phyloP scores from a whole-genome alignment of 106 monocot species.

The Dendrobium chrysotoxum region DNA sequence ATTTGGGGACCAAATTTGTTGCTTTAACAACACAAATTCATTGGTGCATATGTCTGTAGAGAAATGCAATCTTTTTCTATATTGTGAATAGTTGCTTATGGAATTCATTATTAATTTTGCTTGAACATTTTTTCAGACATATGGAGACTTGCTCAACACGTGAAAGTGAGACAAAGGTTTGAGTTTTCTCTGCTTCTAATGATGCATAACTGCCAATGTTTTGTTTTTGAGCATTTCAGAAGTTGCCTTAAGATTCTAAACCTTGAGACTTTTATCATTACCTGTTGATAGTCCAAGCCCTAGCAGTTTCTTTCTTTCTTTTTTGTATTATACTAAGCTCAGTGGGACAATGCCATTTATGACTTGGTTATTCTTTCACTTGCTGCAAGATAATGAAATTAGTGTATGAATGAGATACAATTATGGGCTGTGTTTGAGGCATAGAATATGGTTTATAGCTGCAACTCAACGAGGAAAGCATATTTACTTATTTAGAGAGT shows the following conservation, averaged over 20 bases:
- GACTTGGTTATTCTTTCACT: not conserved
- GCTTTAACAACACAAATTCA: not conserved
- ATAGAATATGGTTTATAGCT: not conserved
- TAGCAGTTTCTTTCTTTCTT: not conserved
- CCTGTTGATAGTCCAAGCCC: not conserved
- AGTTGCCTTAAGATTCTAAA: not conserved
- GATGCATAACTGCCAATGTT: not conserved
- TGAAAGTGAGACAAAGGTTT: slow-evolving; percentile 43
- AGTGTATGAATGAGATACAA: not conserved
- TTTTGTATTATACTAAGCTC: not conserved
- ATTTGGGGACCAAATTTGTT: not conserved
- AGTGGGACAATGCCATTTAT: not conserved
- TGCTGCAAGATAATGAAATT: not conserved
- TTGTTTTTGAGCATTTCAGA: not conserved
- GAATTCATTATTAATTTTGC: not conserved
- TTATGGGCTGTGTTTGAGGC: not conserved
- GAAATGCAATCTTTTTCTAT: not conserved
- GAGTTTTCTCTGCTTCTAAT: not conserved
- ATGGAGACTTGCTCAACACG: slow-evolving; percentile 43
- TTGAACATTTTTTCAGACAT: slow-evolving; percentile 37
- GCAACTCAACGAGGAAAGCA: not conserved
- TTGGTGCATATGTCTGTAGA: not conserved
- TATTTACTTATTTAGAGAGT: not conserved
- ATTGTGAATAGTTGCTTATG: not conserved
- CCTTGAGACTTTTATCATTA: not conserved